Percentiles rank a stretch among this genome's conserved stretches.
Evolutionary conservation across 495 filamentous ascomycete species (phyloP).

Genomic region (Xylaria curta): DNA sequence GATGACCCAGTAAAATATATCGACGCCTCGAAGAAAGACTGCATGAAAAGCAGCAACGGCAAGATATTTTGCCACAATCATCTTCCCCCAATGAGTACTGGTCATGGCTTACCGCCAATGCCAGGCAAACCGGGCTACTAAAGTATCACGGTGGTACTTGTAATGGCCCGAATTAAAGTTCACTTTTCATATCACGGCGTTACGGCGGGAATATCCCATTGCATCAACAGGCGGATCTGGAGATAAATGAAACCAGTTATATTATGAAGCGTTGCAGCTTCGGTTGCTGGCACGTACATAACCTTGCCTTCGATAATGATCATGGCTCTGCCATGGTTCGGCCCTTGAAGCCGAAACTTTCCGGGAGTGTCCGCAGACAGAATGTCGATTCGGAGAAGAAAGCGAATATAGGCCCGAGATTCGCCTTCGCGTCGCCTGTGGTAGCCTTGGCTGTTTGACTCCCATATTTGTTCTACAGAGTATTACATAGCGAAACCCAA

Average conservation of each 20-base stretch:
- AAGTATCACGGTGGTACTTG: constrained; percentile 2
- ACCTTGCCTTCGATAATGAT: not conserved
- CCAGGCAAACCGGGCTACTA: constrained; percentile 55
- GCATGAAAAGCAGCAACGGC: constrained; percentile 43
- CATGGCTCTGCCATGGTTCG: not conserved
- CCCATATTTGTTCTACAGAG: not conserved
- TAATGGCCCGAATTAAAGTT: not conserved
- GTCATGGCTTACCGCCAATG: constrained; percentile 54
- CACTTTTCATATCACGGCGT: constrained; percentile 25
- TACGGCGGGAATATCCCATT: constrained; percentile 16
- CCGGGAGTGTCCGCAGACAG: not conserved
- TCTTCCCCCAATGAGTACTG: constrained; percentile 49
- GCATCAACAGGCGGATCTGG: constrained; percentile 20
- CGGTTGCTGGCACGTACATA: constrained; percentile 16
- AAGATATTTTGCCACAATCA: constrained; percentile 60
- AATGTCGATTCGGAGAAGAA: constrained; percentile 4
- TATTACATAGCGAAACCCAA: not conserved
- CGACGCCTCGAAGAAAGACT: constrained; percentile 59
- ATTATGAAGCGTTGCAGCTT: constrained; percentile 5
- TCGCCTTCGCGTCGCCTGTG: not conserved
- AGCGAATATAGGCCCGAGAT: not conserved
- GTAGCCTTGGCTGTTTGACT: not conserved
- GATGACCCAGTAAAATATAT: constrained; percentile 59
- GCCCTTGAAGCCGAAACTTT: not conserved
- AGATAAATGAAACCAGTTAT: constrained; percentile 7